These are phyloP conservation scores for Intubia oerlemansii DNA, from an alignment of 2,329 filamentous ascomycete species.

Conservation along the genomic window DNA sequence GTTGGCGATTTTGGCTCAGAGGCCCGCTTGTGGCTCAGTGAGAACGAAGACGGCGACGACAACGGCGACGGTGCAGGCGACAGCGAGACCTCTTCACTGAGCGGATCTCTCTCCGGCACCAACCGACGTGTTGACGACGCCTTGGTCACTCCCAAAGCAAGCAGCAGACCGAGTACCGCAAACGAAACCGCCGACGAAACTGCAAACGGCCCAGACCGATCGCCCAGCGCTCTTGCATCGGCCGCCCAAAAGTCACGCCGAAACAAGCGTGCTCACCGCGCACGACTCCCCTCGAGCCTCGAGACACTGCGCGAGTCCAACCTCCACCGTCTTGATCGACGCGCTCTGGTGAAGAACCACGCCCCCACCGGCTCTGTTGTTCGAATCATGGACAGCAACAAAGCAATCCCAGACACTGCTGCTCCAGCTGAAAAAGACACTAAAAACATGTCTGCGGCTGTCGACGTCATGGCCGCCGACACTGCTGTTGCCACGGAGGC, in stretches of 20 bases:
- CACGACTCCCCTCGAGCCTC: slow-evolving; percentile 28
- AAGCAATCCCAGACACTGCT: too few species aligned
- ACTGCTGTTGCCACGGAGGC: too few species aligned
- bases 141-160: too few species aligned
- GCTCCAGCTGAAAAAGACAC: neutral
- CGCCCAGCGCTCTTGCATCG: neutral
- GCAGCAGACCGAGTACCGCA: too few species aligned
- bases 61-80: slow-evolving; percentile 47
- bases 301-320: slow-evolving; percentile 29
- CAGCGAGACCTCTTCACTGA: slow-evolving; percentile 57
- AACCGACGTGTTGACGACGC: slow-evolving; percentile 16
- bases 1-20: slow-evolving; percentile 48
- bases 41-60: too few species aligned
- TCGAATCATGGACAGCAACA: too few species aligned
- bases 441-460: neutral
- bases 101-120: slow-evolving; percentile 37
- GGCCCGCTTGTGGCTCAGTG: slow-evolving; percentile 64
- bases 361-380: too few species aligned
- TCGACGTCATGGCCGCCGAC: neutral
- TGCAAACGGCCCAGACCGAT: neutral
- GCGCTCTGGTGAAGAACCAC: too few species aligned
- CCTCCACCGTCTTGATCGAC: slow-evolving; percentile 8
- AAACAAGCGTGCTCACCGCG: slow-evolving; percentile 15
- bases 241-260: neutral
- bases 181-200: neutral